Evolutionary conservation across 768 basidiomycete species (phyloP).

Genomic region (Termitomyces sp.): DNA sequence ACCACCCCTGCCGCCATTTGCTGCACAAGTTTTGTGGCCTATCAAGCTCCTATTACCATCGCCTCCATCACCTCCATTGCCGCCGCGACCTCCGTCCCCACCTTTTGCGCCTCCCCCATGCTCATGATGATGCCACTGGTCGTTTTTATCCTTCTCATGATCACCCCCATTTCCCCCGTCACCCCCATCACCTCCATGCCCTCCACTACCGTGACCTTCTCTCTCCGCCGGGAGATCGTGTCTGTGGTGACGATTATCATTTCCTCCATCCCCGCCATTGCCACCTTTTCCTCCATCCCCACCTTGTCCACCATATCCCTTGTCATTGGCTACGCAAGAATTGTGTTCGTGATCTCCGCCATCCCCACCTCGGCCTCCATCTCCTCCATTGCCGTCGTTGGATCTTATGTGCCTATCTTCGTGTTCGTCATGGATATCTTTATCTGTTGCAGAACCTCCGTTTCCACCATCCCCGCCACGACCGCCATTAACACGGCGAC

Average conservation of each 20-base stretch:
- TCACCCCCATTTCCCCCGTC: neutral
- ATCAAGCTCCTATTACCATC: neutral
- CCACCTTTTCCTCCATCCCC: slow-evolving; percentile 5
- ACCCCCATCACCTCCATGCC: neutral
- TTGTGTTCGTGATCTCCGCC: neutral
- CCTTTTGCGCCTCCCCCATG: slow-evolving; percentile 2
- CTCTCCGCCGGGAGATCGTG: neutral
- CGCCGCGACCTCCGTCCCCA: slow-evolving; percentile 4
- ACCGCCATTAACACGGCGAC: neutral
- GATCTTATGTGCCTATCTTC: neutral
- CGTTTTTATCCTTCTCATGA: neutral
- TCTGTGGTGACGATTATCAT: neutral
- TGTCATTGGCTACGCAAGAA: no score
- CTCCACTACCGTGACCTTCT: neutral
- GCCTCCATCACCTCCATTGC: slow-evolving; percentile 7
- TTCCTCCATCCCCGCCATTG: neutral
- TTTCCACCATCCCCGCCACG: neutral
- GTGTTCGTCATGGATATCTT: neutral
- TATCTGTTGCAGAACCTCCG: neutral
- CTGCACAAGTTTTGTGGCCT: neutral
- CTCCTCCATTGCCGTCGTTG: neutral
- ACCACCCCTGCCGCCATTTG: neutral
- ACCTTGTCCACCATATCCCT: neutral
- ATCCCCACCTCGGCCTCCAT: slow-evolving; percentile 3
- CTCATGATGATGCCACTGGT: neutral